Conservation (phyloP, 106 monocot genomes). For the Platanthera guangdongensis region DNA sequence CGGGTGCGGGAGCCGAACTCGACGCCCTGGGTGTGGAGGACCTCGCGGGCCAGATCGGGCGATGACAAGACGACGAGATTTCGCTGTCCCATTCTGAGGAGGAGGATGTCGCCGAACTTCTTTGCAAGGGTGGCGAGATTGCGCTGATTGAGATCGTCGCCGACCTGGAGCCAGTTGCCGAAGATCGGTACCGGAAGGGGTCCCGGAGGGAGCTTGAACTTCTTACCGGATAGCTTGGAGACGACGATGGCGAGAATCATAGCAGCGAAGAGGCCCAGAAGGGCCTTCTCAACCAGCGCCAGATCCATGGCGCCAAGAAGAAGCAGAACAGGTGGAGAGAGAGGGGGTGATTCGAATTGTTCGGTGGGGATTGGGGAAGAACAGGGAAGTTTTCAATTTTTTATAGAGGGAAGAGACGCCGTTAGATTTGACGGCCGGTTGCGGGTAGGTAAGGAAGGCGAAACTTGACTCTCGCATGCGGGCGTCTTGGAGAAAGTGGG, state of each 20-base stretch:
- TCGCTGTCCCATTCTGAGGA: conserved; percentile 66
- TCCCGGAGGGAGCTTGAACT: conserved; percentile 60
- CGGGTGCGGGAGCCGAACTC: conserved; percentile 85
- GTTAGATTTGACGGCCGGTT: not conserved
- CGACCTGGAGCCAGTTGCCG: conserved; percentile 81
- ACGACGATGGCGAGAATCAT: conserved; percentile 41
- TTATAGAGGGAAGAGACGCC: not conserved
- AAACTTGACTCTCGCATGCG: too few relatives aligned
- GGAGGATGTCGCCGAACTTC: conserved; percentile 52
- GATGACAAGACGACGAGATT: conserved; percentile 69
- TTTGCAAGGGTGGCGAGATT: conserved; percentile 48
- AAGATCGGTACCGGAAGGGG: conserved; percentile 54
- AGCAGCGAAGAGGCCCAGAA: conserved; percentile 65
- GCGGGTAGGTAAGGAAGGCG: not conserved
- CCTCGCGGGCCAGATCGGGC: conserved; percentile 60
- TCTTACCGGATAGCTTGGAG: conserved; percentile 59
- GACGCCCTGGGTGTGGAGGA: conserved; percentile 71
- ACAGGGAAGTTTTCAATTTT: not conserved
- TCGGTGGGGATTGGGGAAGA: not conserved
- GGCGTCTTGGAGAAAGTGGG: too few relatives aligned
- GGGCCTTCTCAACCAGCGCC: conserved; percentile 57
- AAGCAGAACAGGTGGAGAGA: not conserved
- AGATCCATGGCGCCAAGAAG: conserved; percentile 45
- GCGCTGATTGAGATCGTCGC: conserved; percentile 70
- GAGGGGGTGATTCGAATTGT: not conserved